Percentiles rank a stretch among this genome's conserved stretches.
phyloP scores from a whole-genome alignment of 2,329 filamentous ascomycete species.

The Arthrobotrys conoides region DNA sequence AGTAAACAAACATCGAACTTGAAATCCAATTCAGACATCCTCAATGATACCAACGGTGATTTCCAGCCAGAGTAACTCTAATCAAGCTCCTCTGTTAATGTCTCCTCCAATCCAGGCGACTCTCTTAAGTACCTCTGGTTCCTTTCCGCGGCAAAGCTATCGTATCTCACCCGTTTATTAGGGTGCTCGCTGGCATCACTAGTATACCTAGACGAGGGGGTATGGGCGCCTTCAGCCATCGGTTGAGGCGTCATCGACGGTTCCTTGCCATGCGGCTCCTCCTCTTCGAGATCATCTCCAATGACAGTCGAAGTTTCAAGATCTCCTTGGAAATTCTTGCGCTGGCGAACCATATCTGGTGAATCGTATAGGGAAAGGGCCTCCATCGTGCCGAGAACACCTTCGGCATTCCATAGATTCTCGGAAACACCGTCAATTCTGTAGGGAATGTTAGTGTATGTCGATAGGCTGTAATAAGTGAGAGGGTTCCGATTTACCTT shows the following conservation, averaged over 20 bases:
- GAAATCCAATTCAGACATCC: slow-evolving; percentile 16
- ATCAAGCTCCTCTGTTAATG: slow-evolving; percentile 52
- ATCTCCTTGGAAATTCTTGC: slow-evolving; percentile 63
- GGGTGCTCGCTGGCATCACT: slow-evolving; percentile 46
- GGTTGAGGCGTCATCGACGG: slow-evolving; percentile 46
- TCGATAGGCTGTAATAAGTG: neutral
- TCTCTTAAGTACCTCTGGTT: slow-evolving; percentile 52
- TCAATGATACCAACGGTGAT: neutral
- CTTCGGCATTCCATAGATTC: slow-evolving; percentile 63
- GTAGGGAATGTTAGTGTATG: slow-evolving; percentile 1
- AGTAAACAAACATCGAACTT: slow-evolving; percentile 20
- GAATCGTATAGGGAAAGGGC: slow-evolving; percentile 63
- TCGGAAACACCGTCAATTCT: slow-evolving; percentile 64
- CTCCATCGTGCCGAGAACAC: slow-evolving; percentile 62
- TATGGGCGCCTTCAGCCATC: slow-evolving; percentile 1
- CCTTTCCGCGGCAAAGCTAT: slow-evolving; percentile 49
- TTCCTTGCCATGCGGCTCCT: slow-evolving; percentile 23
- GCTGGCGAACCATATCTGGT: slow-evolving; percentile 58
- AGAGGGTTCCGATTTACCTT: slow-evolving; percentile 11
- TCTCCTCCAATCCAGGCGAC: slow-evolving; percentile 49
- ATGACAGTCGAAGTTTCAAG: slow-evolving; percentile 58
- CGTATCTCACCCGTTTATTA: slow-evolving; percentile 50
- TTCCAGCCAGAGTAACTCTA: neutral
- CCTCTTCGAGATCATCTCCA: slow-evolving; percentile 44
- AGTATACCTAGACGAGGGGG: slow-evolving; percentile 30